Conservation (phyloP, 2,329 filamentous ascomycete genomes). For the Gaeumannomyces sp. region DNA sequence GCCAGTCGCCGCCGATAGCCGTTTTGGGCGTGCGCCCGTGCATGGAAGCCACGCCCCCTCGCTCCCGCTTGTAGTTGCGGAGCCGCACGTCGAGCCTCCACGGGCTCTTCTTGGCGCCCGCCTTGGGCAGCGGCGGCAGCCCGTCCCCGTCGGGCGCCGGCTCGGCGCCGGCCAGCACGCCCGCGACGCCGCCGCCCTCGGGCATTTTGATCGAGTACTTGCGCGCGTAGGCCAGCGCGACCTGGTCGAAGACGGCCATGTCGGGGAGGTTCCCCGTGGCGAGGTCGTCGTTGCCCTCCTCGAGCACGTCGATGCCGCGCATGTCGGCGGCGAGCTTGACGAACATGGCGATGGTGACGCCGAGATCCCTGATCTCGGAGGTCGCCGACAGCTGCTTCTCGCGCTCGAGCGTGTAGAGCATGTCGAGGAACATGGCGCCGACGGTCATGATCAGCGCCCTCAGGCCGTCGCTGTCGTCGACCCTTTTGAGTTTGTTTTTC, state of each 20-base stretch:
- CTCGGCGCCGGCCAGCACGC: background rate
- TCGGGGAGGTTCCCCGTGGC: background rate
- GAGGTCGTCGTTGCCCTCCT: slow-evolving; percentile 11
- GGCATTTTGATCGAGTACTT: slow-evolving; percentile 17
- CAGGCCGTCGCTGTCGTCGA: slow-evolving; percentile 23
- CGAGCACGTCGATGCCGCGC: slow-evolving; percentile 16
- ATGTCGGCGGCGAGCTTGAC: slow-evolving; percentile 18
- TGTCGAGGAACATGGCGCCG: slow-evolving; percentile 31
- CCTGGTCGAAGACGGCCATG: slow-evolving; percentile 20
- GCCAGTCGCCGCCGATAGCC: slow-evolving; percentile 29
- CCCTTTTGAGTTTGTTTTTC: slow-evolving; percentile 13
- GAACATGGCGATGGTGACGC: slow-evolving; percentile 31
- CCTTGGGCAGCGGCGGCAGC: slow-evolving; percentile 23
- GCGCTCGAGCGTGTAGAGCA: slow-evolving; percentile 30
- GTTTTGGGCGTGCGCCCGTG: slow-evolving; percentile 12
- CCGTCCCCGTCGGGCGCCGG: slow-evolving; percentile 7
- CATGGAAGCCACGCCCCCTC: slow-evolving; percentile 8
- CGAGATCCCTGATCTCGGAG: slow-evolving; percentile 31
- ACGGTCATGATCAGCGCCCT: slow-evolving; percentile 18
- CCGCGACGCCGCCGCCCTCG: background rate
- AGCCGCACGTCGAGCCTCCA: slow-evolving; percentile 22
- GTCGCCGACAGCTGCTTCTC: slow-evolving; percentile 24
- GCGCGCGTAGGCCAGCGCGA: slow-evolving; percentile 28
- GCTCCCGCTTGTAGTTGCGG: slow-evolving; percentile 17
- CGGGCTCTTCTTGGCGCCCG: slow-evolving; percentile 18